Evolutionary conservation across 2,329 filamentous ascomycete species (phyloP).

Genomic region (Diaporthe ilicicola): DNA sequence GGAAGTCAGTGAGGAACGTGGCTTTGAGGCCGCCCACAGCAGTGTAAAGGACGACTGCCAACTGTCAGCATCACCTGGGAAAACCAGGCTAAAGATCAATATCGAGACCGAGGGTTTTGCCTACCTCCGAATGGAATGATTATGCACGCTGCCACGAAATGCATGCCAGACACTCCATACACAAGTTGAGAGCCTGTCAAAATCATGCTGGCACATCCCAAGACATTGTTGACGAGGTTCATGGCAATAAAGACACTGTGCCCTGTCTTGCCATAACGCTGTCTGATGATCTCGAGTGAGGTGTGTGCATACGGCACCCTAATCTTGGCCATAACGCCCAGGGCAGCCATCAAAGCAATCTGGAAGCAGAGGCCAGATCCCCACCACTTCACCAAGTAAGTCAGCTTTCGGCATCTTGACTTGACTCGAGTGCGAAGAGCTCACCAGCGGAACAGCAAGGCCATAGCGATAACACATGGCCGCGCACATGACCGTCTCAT

Average conservation of each 20-base stretch:
- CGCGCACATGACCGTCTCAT: slow-evolving; percentile 49
- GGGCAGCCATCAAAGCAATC: slow-evolving; percentile 57
- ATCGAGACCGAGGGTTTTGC: neutral
- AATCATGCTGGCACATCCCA: slow-evolving; percentile 55
- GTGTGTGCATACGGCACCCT: slow-evolving; percentile 60
- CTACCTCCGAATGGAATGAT: slow-evolving; percentile 54
- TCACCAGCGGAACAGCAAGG: slow-evolving; percentile 38
- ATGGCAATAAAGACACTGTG: slow-evolving; percentile 51
- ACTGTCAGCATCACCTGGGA: neutral
- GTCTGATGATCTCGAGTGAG: slow-evolving; percentile 57
- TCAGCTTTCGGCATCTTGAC: neutral
- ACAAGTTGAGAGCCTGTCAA: slow-evolving; percentile 55
- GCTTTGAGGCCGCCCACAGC: slow-evolving; percentile 58
- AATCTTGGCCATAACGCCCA: slow-evolving; percentile 58
- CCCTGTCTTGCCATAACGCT: slow-evolving; percentile 53
- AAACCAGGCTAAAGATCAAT: neutral
- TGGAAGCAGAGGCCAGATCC: slow-evolving; percentile 47
- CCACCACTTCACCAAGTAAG: slow-evolving; percentile 44
- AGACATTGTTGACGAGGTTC: slow-evolving; percentile 52
- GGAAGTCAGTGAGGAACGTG: slow-evolving; percentile 57
- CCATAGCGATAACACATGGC: slow-evolving; percentile 44
- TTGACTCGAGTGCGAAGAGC: neutral
- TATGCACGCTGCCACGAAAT: slow-evolving; percentile 55
- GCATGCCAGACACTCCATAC: slow-evolving; percentile 56
- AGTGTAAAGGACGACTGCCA: slow-evolving; percentile 54